Evolutionary conservation across 2,329 filamentous ascomycete species (phyloP).

Genomic region (Coniochaeta prunicola): DNA sequence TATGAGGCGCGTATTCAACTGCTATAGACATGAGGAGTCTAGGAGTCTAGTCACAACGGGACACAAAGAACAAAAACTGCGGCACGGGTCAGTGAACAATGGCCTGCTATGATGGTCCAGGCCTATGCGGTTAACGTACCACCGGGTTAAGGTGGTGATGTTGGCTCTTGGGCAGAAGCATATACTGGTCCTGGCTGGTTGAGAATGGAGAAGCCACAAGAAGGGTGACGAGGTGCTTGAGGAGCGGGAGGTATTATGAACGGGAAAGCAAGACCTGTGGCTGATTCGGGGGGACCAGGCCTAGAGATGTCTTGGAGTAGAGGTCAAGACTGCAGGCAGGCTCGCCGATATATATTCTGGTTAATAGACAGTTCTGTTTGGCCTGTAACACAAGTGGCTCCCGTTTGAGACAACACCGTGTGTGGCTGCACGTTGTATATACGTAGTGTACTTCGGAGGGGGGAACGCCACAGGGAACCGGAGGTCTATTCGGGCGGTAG

Average conservation of each 20-base stretch:
- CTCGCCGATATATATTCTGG: background rate
- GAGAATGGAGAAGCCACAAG: background rate
- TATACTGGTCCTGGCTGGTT: background rate
- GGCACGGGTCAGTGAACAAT: background rate
- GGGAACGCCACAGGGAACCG: background rate
- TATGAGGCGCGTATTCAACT: conserved; percentile 20
- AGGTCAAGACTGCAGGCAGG: background rate
- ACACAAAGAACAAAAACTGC: background rate
- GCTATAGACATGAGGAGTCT: conserved; percentile 24
- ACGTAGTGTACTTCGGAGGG: background rate
- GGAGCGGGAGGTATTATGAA: background rate
- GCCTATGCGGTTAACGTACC: background rate
- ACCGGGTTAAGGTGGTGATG: background rate
- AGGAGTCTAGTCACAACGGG: background rate
- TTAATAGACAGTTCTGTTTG: background rate
- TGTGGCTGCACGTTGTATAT: background rate
- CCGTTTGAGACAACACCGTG: background rate
- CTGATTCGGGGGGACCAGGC: conserved; percentile 13
- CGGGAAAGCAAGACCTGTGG: conserved; percentile 6
- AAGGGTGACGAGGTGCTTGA: background rate
- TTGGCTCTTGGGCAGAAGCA: background rate
- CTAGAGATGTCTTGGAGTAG: conserved; percentile 3
- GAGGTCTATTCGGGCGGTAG: background rate
- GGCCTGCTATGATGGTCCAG: background rate
- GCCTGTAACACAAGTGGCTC: background rate